Evolutionary conservation across 495 filamentous ascomycete species (phyloP).

Genomic region (Aspergillus egyptiacus): DNA sequence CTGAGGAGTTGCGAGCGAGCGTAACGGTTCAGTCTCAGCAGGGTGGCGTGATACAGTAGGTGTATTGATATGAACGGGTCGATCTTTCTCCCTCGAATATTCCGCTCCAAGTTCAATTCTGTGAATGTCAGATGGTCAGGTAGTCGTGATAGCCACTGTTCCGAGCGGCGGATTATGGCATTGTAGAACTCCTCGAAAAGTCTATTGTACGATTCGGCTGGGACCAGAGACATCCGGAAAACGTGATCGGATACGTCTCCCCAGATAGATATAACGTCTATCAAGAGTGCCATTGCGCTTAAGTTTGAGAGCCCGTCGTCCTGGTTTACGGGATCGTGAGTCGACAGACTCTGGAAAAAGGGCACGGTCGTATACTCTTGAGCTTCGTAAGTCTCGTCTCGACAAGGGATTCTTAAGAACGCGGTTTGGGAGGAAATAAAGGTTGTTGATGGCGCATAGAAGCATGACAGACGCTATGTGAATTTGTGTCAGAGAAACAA

Average conservation of each 20-base stretch:
- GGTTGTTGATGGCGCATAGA: constrained; percentile 42
- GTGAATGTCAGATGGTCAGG: constrained; percentile 44
- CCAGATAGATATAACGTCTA: constrained; percentile 57
- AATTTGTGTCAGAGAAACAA: neutral
- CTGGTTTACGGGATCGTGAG: constrained; percentile 21
- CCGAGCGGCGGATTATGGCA: constrained; percentile 43
- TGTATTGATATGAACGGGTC: constrained; percentile 55
- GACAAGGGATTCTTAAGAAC: constrained; percentile 57
- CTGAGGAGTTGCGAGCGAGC: constrained; percentile 37
- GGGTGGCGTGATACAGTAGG: constrained; percentile 53
- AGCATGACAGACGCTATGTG: constrained; percentile 50
- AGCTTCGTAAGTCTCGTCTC: constrained; percentile 51
- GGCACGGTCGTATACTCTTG: constrained; percentile 47
- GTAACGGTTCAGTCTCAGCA: constrained; percentile 59
- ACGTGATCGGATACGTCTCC: constrained; percentile 55
- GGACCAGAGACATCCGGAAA: constrained; percentile 48
- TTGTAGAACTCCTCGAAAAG: constrained; percentile 47
- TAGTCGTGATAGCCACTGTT: constrained; percentile 42
- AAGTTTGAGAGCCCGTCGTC: constrained; percentile 31
- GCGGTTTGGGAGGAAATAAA: constrained; percentile 48
- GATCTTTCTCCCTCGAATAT: constrained; percentile 38
- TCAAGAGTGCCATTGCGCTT: constrained; percentile 55
- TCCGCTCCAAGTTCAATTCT: constrained; percentile 44
- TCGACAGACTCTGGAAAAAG: constrained; percentile 48
- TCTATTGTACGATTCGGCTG: constrained; percentile 33